Conservation (phyloP, 257 asterid species). For the Lantana camara region DNA sequence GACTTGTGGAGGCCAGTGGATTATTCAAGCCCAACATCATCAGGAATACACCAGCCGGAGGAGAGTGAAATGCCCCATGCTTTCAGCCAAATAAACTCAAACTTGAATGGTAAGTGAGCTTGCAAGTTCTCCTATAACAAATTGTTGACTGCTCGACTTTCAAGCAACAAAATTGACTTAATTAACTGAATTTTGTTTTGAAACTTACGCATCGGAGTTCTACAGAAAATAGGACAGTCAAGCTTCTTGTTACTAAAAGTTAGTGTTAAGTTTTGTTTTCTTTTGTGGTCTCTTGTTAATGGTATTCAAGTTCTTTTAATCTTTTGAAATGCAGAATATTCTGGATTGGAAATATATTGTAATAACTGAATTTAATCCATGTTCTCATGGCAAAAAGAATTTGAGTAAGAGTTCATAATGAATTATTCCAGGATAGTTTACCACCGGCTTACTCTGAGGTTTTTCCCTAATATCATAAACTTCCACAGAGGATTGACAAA, state of each 20-base stretch:
- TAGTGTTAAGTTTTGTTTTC: too few species aligned
- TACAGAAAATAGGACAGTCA: not conserved
- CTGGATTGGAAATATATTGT: too few species aligned
- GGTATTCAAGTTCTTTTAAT: not conserved
- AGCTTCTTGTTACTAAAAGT: not conserved
- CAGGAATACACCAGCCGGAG: constrained; percentile 46
- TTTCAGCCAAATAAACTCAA: constrained; percentile 62
- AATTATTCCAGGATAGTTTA: too few species aligned
- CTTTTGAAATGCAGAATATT: not conserved
- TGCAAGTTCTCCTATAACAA: too few species aligned
- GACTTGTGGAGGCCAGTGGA: constrained; percentile 53
- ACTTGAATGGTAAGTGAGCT: constrained; percentile 48
- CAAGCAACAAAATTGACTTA: not conserved
- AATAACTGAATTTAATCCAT: not conserved
- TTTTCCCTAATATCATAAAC: too few species aligned
- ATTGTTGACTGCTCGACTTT: not conserved
- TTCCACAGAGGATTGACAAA: too few species aligned
- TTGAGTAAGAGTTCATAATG: not conserved
- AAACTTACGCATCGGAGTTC: not conserved
- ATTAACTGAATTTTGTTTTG: not conserved
- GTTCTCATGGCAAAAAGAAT: not conserved
- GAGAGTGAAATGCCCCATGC: constrained; percentile 48
- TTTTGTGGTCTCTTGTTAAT: not conserved
- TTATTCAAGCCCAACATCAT: constrained; percentile 44
- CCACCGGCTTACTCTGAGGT: too few species aligned